Percentiles rank a stretch among this genome's conserved stretches.
phyloP scores from a whole-genome alignment of 2,329 filamentous ascomycete species.

The Bipolaris gigantea region DNA sequence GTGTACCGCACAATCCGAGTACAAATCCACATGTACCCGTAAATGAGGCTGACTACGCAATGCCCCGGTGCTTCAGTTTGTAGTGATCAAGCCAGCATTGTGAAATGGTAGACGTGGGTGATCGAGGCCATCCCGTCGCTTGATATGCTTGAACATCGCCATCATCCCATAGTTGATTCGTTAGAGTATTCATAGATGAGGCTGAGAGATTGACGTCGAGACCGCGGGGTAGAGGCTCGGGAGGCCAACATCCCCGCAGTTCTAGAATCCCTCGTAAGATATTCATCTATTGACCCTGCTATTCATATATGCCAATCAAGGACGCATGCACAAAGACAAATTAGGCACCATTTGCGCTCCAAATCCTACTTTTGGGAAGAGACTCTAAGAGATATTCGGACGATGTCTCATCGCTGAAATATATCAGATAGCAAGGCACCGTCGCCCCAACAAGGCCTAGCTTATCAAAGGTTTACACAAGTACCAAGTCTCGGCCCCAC shows the following conservation, averaged over 20 bases:
- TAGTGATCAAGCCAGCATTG: not conserved
- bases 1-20: not conserved
- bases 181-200: slow-evolving; percentile 15
- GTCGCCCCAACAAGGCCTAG: not conserved
- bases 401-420: not conserved
- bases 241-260: slow-evolving; percentile 20
- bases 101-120: not conserved
- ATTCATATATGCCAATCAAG: not conserved
- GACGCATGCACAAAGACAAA: not conserved
- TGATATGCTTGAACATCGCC: not conserved
- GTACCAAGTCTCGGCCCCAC: slow-evolving; percentile 17
- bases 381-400: not conserved
- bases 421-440: not conserved
- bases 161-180: not conserved
- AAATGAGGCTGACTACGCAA: no score
- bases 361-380: not conserved
- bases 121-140: not conserved
- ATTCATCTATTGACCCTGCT: slow-evolving; percentile 27
- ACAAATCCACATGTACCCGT: not conserved
- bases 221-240: slow-evolving; percentile 34
- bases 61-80: not conserved
- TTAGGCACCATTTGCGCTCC: not conserved
- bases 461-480: not conserved
- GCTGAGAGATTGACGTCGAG: slow-evolving; percentile 20
- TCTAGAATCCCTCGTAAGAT: slow-evolving; percentile 32